These are phyloP conservation scores for Carex cristatella DNA, from an alignment of 176 grass and related monocot genomes.

Conservation along the genomic window DNA sequence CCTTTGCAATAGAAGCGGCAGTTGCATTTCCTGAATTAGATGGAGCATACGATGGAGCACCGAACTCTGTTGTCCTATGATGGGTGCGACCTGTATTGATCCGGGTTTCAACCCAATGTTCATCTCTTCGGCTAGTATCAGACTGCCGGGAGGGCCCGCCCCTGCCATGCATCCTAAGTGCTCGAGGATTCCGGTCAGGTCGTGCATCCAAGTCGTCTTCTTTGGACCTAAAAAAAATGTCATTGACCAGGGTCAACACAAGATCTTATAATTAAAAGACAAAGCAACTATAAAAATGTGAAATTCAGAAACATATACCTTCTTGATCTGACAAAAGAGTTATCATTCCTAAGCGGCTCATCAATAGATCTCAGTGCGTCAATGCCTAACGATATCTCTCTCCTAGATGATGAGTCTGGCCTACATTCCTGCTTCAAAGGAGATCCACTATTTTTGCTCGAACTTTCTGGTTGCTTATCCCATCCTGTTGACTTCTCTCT, in stretches of 20 bases:
- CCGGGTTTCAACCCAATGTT: conserved; percentile 56
- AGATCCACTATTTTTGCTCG: conserved; percentile 20
- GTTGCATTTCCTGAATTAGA: conserved; percentile 82
- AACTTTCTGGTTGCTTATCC: conserved; percentile 58
- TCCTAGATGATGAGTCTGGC: conserved; percentile 27
- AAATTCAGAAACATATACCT: conserved; percentile 40
- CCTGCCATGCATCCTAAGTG: conserved; percentile 29
- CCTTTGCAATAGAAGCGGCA: conserved; percentile 82
- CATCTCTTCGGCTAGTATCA: conserved; percentile 31
- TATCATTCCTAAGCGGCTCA: conserved; percentile 35
- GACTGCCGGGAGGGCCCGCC: conserved; percentile 25
- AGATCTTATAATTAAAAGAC: not conserved
- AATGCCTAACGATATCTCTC: conserved; percentile 34
- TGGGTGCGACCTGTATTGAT: conserved; percentile 34
- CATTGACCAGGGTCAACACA: conserved; percentile 7
- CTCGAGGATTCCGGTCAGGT: conserved; percentile 33
- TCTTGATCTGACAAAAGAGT: conserved; percentile 26
- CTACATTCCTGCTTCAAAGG: conserved; percentile 27
- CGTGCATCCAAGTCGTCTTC: conserved; percentile 50
- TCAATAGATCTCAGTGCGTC: conserved; percentile 43
- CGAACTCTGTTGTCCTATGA: conserved; percentile 50
- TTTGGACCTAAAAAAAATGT: conserved; percentile 46
- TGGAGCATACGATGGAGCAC: conserved; percentile 32
- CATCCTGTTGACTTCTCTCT: conserved; percentile 58
- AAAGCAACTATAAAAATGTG: conserved; percentile 5